Percentiles rank a stretch among this genome's conserved stretches.
Evolutionary conservation across 2,329 filamentous ascomycete genomes (phyloP).

Genomic region (Hypoxylon sp.): DNA sequence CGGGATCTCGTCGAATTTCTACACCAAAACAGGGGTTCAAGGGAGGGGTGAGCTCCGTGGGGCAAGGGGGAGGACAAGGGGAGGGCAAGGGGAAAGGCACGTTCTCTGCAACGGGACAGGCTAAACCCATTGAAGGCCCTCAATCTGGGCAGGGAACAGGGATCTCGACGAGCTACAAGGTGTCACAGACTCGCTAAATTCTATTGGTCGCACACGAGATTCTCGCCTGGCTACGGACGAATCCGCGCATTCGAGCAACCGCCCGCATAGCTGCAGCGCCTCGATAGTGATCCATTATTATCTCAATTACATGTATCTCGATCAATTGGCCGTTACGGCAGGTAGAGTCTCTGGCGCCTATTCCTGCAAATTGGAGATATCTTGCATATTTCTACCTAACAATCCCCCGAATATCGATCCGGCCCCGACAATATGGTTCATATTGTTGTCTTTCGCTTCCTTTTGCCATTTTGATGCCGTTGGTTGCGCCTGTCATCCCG

Average conservation of each 20-base stretch:
- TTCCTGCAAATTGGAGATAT: constrained; percentile 33
- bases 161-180: constrained; percentile 27
- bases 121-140: constrained; percentile 35
- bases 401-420: constrained; percentile 32
- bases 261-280: constrained; percentile 43
- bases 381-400: constrained; percentile 43
- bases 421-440: constrained; percentile 40
- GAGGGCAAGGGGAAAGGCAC: constrained; percentile 22
- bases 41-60: constrained; percentile 5
- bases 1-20: constrained; percentile 31
- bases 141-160: constrained; percentile 30
- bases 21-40: constrained; percentile 25
- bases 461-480: constrained; percentile 11
- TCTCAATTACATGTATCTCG: constrained; percentile 37
- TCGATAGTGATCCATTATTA: constrained; percentile 49
- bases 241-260: constrained; percentile 52
- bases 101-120: constrained; percentile 38
- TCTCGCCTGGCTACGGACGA: constrained; percentile 47
- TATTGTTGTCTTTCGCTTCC: constrained; percentile 38
- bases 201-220: constrained; percentile 49
- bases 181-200: constrained; percentile 43
- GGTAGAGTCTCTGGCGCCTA: constrained; percentile 37
- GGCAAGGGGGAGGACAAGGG: constrained; percentile 15
- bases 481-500: constrained; percentile 12
- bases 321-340: constrained; percentile 46